Conservation (phyloP, 805 yeast genomes). For the Starmera quercuum region DNA sequence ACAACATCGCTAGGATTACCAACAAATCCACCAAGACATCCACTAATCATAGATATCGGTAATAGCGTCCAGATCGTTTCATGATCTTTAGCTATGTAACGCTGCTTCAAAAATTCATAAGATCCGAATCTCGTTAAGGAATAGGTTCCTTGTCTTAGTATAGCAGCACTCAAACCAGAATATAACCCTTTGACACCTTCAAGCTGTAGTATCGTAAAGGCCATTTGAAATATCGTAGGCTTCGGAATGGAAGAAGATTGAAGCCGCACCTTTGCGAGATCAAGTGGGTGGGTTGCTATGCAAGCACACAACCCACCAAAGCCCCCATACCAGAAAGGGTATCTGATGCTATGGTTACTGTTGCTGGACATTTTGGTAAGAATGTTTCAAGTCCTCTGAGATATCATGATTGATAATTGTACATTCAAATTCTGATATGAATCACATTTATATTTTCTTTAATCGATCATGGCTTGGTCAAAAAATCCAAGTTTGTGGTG, state of each 20-base stretch:
- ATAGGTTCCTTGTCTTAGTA: constrained; percentile 81
- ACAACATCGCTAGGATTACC: constrained; percentile 89
- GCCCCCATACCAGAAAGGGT: constrained; percentile 60
- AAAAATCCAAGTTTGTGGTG: not conserved
- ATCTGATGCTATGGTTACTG: constrained; percentile 12
- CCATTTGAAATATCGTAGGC: constrained; percentile 53
- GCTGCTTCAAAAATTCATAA: constrained; percentile 70
- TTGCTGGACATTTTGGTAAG: constrained; percentile 5
- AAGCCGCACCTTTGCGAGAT: constrained; percentile 77
- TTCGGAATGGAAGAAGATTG: constrained; percentile 72
- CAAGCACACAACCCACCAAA: constrained; percentile 64
- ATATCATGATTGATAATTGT: not conserved
- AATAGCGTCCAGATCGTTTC: constrained; percentile 55
- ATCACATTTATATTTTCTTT: not conserved
- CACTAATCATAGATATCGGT: constrained; percentile 80
- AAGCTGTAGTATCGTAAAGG: constrained; percentile 45
- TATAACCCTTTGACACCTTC: constrained; percentile 72
- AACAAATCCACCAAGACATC: constrained; percentile 75
- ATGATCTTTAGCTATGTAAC: constrained; percentile 31
- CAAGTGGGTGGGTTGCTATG: constrained; percentile 72
- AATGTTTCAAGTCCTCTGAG: not conserved
- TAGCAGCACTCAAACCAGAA: constrained; percentile 75
- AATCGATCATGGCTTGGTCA: not conserved
- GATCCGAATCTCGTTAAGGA: constrained; percentile 82
- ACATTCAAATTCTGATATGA: not conserved